Base-by-base conservation (phyloP, 2,329 filamentous ascomycete genomes). In the Fusarium sp. region DNA sequence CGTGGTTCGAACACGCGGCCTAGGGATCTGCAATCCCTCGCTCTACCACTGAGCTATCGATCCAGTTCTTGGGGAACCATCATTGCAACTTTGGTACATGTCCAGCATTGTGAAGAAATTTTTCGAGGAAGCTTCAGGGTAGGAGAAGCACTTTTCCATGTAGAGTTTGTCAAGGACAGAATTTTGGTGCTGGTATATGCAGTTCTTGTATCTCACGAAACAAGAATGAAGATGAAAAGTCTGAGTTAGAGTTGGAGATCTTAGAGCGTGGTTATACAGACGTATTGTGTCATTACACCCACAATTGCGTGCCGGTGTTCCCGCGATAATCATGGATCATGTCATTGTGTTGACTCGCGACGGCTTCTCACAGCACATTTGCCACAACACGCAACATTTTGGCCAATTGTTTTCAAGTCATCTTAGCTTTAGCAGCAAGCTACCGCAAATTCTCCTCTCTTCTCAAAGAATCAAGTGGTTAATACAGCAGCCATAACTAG, bases 21-120 rank as follows among this genome's bases (percentile, higher is more conserved):
- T 71, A 68, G 63, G 64, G 68, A 71, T 71, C 68, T 71, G 69
- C 69, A 71, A 71, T 71, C 69, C 64, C 69, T 69, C 69, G 69
- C 69, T 71, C 68, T 71, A 71, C 69, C 69, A 54, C 69, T 71
- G 69, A 71, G 69, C 69, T 71, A 71, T 71, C 69, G 69, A 71
- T 71, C 69, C 69, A 12, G 1, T 30, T 48, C 18, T 23, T 71
- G 27, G 8, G 5, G 2, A 3, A 15, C 12, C 14, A 0, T 0
- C 0, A 0, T 1, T 5, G 0, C 11, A 35, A 30, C 33, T 7
- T 15, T 4, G 0, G 2, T 5, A 33, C 7, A 40, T 33, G 18
- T 3, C 13, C 7, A 33, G 7, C 0, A 0, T 1, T 0, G 0
- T 6, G 0, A 0, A 2, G 1, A 18, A 37, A 7, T 5, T 8